A percentile compares a stretch with the other conserved stretches of the same genome.
phyloP scores from a whole-genome alignment of 2,329 filamentous ascomycete genomes.

The Fusarium piperis region DNA sequence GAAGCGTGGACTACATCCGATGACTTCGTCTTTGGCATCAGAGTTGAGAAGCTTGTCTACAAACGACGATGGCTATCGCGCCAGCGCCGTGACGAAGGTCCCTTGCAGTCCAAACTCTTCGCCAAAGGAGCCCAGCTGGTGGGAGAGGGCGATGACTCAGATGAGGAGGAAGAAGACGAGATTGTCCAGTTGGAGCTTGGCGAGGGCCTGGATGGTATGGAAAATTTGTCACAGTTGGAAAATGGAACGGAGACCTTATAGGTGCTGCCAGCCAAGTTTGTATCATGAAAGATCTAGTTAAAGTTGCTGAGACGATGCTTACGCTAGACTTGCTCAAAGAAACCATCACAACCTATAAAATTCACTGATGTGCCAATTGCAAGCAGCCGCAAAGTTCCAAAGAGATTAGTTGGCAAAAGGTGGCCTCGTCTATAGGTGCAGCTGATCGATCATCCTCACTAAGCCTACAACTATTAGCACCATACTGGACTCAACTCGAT shows the following conservation, averaged over 20 bases:
- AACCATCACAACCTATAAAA: too few relatives aligned
- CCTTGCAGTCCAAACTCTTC: neutral
- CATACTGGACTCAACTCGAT: neutral
- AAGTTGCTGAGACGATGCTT: too few relatives aligned
- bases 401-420: neutral
- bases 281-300: too few relatives aligned
- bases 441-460: neutral
- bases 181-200: neutral
- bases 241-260: neutral
- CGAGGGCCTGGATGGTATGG: neutral
- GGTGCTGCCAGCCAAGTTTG: neutral
- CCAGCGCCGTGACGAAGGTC: neutral
- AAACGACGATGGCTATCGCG: neutral
- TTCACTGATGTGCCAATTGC: too few relatives aligned
- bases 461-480: neutral
- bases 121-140: neutral
- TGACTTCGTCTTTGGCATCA: neutral
- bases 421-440: neutral
- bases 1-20: neutral
- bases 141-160: neutral
- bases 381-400: too few relatives aligned
- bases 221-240: neutral
- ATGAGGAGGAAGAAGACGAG: neutral
- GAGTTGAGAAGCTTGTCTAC: neutral
- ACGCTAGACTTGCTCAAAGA: too few relatives aligned